Evolutionary conservation across 2,329 filamentous ascomycete species (phyloP).

Genomic region (Pseudodiploospora longispora): DNA sequence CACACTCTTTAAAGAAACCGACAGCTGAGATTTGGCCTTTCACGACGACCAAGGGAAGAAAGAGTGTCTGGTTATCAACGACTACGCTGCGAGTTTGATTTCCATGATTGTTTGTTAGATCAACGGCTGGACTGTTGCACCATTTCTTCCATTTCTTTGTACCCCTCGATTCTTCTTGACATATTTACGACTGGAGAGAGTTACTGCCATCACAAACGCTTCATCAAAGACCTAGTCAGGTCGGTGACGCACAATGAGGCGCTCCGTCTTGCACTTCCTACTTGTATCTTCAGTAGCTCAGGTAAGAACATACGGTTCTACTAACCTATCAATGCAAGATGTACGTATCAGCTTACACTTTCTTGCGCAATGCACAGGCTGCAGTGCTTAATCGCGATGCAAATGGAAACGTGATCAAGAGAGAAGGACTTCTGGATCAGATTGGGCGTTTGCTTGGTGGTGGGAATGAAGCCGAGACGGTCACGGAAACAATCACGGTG

Average conservation of each 20-base stretch:
- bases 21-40: too few relatives aligned
- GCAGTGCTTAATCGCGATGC: conserved; percentile 4
- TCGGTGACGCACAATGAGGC: conserved; percentile 10
- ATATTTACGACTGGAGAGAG: too few relatives aligned
- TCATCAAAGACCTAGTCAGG: too few relatives aligned
- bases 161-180: too few relatives aligned
- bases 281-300: conserved; percentile 11
- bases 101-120: background rate
- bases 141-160: background rate
- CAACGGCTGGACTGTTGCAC: conserved; percentile 20
- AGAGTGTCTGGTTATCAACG: too few relatives aligned
- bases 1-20: too few relatives aligned
- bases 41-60: too few relatives aligned
- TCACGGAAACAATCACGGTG: background rate
- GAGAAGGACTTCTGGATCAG: conserved; percentile 6
- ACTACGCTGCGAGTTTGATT: too few relatives aligned
- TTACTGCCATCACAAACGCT: too few relatives aligned
- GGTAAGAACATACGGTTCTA: conserved; percentile 7
- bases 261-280: conserved; percentile 11
- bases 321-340: too few relatives aligned
- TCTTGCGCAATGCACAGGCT: conserved; percentile 1
- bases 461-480: background rate
- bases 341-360: too few relatives aligned
- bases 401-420: conserved; percentile 2
- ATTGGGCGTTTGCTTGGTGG: conserved; percentile 8